Base-by-base conservation (phyloP, 148 eudicot species). In the Nepenthes gracilis region DNA sequence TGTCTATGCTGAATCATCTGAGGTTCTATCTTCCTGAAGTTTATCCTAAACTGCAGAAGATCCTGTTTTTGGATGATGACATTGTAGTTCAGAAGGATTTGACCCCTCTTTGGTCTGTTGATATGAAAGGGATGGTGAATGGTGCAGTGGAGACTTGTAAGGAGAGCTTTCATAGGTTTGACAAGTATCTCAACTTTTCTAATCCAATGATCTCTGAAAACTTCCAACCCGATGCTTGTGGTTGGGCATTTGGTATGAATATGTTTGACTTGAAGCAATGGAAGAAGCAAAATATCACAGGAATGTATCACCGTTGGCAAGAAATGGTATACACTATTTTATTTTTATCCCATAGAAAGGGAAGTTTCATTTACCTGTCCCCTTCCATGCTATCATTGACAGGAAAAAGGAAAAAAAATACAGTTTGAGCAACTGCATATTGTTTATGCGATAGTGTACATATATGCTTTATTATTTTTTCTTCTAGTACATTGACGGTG, bases 201-300 rank as follows among this genome's bases (percentile, higher is more conserved):
- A 94, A 94, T 68, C 99, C 97, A 47, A 77, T 71, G 75, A 86
- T 94, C 64, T 83, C 87, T 62, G 75, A 84, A 2, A 94, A 89
- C 63, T 94, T 94, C 67, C 85, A 86, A 66, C 90, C 99, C 53
- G 80, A 75, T 78, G 84, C 99, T 66, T 94, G 99, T 73, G 99
- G 99, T 58, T 94, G 99, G 99, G 99, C 99, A 43, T 94, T 74
- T 77, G 99, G 99, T 62, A 94, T 94, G 99, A 94, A 94, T 71
- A 77, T 94, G 72, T 94, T 94, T 75, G 99, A 94, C 73, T 65
- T 94, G 74, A 86, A 75, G 68, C 80, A 86, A 70, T 94, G 99
- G 99, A 85, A 74, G 75, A 83, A 71, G 78, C 87, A 82, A 47
- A 80, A 94, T 72, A 94, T 94, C 61, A 94, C 99, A 6, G 97